Conservation (phyloP, 2,329 filamentous ascomycete genomes). For the Zarea fungicola region DNA sequence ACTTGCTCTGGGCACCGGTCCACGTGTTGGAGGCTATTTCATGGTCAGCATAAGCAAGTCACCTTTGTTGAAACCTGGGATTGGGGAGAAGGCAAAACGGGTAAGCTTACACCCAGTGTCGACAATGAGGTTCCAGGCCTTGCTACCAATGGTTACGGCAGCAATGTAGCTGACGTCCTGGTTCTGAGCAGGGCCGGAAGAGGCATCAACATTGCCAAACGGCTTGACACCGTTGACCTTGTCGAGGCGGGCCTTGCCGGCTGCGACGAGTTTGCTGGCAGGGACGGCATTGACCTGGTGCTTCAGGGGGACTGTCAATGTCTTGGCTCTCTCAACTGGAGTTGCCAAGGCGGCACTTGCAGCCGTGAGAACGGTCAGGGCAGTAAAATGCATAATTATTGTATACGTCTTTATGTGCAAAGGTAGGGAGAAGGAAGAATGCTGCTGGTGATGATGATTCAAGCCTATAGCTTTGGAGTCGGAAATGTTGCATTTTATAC, state of each 20-base stretch:
- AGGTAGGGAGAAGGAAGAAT: neutral
- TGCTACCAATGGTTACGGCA: constrained; percentile 22
- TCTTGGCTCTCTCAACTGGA: constrained; percentile 20
- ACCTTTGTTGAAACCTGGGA: no score
- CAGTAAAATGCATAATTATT: constrained; percentile 10
- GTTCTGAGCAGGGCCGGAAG: constrained; percentile 23
- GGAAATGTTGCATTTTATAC: constrained; percentile 1
- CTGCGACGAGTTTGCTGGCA: constrained; percentile 20
- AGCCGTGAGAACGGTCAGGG: constrained; percentile 10
- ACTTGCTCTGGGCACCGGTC: constrained; percentile 9
- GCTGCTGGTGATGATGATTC: neutral
- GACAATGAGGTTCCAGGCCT: constrained; percentile 22
- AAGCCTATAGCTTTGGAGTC: neutral
- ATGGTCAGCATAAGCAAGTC: neutral
- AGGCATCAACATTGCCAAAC: constrained; percentile 7
- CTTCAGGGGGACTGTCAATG: constrained; percentile 19
- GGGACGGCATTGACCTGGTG: constrained; percentile 20
- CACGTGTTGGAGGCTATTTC: constrained; percentile 21
- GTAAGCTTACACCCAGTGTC: constrained; percentile 23
- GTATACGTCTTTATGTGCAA: neutral
- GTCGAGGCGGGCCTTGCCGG: constrained; percentile 20
- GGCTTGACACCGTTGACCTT: constrained; percentile 19
- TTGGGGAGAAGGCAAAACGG: neutral
- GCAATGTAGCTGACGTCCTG: constrained; percentile 23
- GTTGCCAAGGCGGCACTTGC: constrained; percentile 20